phyloP scores from a whole-genome alignment of 139 green algal genomes.

The Haematococcus sp. region DNA sequence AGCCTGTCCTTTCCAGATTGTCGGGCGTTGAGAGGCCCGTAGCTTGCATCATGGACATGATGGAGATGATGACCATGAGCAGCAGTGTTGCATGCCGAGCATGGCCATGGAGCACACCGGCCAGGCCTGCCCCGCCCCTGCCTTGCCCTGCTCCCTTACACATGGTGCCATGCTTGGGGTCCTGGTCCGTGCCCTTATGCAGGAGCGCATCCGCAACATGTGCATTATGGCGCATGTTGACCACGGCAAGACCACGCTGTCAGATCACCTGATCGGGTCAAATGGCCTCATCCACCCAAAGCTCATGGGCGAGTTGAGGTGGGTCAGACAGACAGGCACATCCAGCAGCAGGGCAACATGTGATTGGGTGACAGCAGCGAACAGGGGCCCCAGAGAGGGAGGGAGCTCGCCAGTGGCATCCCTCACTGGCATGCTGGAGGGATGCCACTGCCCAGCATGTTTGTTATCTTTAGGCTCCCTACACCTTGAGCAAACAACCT shows the following conservation, averaged over 20 bases:
- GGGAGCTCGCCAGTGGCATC: too few species aligned
- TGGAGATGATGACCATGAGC: neutral
- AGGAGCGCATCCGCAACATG: constrained; percentile 91
- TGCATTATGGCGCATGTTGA: constrained; percentile 99
- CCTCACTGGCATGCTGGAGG: too few species aligned
- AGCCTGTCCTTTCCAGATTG: too few species aligned
- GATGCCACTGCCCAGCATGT: too few species aligned
- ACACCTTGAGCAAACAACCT: too few species aligned
- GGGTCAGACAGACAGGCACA: neutral
- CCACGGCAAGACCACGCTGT: constrained; percentile 98
- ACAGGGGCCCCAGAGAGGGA: too few species aligned
- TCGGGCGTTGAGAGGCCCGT: neutral
- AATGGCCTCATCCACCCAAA: constrained; percentile 97
- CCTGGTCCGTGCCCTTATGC: neutral
- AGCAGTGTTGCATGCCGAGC: neutral
- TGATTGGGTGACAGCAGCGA: too few species aligned
- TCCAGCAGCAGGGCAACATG: too few species aligned
- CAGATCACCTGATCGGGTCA: constrained; percentile 91
- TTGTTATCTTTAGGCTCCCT: too few species aligned
- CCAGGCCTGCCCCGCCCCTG: neutral
- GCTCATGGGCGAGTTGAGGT: constrained; percentile 44
- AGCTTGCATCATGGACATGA: neutral
- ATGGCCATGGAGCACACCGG: neutral
- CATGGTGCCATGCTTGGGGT: neutral
- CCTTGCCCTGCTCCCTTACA: neutral